Evolutionary conservation across 306 rosid genomes (phyloP).

Genomic region (Quercus engelmannii): DNA sequence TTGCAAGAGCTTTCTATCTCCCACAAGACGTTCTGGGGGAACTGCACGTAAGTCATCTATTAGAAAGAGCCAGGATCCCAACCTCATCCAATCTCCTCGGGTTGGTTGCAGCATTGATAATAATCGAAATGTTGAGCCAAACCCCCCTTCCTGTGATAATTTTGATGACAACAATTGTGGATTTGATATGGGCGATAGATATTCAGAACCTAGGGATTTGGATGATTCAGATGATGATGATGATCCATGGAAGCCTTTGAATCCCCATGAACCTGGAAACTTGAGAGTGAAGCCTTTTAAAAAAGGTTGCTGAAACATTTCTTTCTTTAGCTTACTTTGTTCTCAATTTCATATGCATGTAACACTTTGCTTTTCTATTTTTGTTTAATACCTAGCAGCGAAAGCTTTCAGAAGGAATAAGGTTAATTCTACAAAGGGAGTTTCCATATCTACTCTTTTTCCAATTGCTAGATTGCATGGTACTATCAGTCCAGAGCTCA

Average conservation of each 20-base stretch:
- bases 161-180: slow-evolving; percentile 36
- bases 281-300: slow-evolving; percentile 78
- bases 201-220: slow-evolving; percentile 43
- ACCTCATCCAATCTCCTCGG: slow-evolving; percentile 39
- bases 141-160: slow-evolving; percentile 41
- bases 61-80: slow-evolving; percentile 51
- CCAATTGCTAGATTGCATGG: slow-evolving; percentile 82
- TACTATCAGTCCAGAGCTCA: slow-evolving; percentile 73
- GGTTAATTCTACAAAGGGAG: slow-evolving; percentile 24
- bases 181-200: slow-evolving; percentile 52
- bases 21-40: slow-evolving; percentile 58
- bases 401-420: slow-evolving; percentile 41
- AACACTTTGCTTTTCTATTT: not conserved
- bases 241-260: slow-evolving; percentile 92
- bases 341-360: not conserved
- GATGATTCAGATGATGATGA: slow-evolving; percentile 57
- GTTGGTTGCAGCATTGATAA: slow-evolving; percentile 31
- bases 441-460: slow-evolving; percentile 48
- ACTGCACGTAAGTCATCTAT: slow-evolving; percentile 44
- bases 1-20: slow-evolving; percentile 58
- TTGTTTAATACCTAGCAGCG: slow-evolving; percentile 40
- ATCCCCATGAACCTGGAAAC: slow-evolving; percentile 91
- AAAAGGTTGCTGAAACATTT: slow-evolving; percentile 55
- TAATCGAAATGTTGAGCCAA: slow-evolving; percentile 30
- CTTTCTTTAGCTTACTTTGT: slow-evolving; percentile 3